phyloP scores from a whole-genome alignment of 257 asterid genomes.

The Jacaranda copaia region DNA sequence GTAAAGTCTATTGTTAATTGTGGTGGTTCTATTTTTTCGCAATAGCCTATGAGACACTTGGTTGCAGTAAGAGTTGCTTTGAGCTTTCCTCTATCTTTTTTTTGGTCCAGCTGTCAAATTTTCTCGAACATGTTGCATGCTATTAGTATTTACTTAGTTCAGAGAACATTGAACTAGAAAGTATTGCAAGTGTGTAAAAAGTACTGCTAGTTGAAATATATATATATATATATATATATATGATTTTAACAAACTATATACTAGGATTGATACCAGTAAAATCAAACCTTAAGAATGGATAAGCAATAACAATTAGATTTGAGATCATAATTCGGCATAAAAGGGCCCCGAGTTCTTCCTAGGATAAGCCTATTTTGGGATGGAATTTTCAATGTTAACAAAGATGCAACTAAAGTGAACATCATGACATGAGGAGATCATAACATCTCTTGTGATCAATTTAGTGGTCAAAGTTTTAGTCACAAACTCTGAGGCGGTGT shows the following conservation, averaged over 20 bases:
- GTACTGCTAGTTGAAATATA: not conserved
- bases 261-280: not conserved
- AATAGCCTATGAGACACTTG: conserved; percentile 10
- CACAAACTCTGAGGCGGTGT: no score
- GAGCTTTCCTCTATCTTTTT: not conserved
- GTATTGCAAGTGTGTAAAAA: not conserved
- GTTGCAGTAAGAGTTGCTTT: conserved; percentile 25
- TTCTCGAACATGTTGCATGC: conserved; percentile 8
- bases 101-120: conserved; percentile 26
- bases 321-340: not conserved
- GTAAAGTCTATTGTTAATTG: conserved; percentile 31
- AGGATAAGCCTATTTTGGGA: no score
- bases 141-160: not conserved
- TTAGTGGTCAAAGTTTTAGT: no score
- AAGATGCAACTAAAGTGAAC: no score
- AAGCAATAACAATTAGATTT: no score
- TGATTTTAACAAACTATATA: not conserved
- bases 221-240: not conserved
- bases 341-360: not conserved
- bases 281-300: not conserved
- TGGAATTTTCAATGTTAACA: no score
- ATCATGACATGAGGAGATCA: no score
- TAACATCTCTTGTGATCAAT: no score
- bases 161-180: not conserved
- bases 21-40: conserved; percentile 30